Evolutionary conservation across 1,284 basidiomycete genomes (phyloP), one percentile per base, ranked within the genome.

Genomic region (Apiotrichum laibachii): DNA sequence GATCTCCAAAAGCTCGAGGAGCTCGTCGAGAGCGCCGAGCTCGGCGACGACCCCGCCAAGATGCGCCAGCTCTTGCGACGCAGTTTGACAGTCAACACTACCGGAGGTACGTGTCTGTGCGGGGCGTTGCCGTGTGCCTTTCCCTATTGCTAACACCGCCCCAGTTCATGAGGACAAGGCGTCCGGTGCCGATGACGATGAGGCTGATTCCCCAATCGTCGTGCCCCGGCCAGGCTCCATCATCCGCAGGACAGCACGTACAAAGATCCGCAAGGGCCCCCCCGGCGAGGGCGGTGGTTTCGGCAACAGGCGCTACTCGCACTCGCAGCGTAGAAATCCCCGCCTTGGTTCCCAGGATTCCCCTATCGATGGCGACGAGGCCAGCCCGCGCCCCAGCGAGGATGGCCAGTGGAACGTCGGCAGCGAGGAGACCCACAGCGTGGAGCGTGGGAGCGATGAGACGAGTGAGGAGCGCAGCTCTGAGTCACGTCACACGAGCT

Each of bases 1-100:
- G 95, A 98, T 77, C 81, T 98, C 35, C 94, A 98, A 78, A 88
- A 86, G 76, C 81, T 99, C 61, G 95, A 99, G 77, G 85, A 89
- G 73, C 81, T 98, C 21, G 92, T 93, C 47, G 91, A 96, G 78
- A 88, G 92, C 77, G 89, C 89, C 1, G 87, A 86, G 19, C 82
- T 84, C 68, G 89, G 84, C 66, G 87, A 92, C 68, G 92, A 96
- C 79, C 89, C 92, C 21, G 84, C 87, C 48, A 86, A 85, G 73
- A 84, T 97, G 67, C 84, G 92, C 67, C 89, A 82, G 55, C 84
- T 93, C 54, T 80, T 99, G 62, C 82, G 92, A 67, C 84, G 94
- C 64, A 95, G 90, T 72, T 81, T 98, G 66, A 95, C 90, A 75
- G 80, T 94, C 71, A 94, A 92, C 73, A 80, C 48, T 50, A n/a